Percentiles rank a stretch among this genome's conserved stretches.
These are phyloP conservation scores for Trametes meyenii DNA, from an alignment of 768 basidiomycete genomes.

Conservation along the genomic window DNA sequence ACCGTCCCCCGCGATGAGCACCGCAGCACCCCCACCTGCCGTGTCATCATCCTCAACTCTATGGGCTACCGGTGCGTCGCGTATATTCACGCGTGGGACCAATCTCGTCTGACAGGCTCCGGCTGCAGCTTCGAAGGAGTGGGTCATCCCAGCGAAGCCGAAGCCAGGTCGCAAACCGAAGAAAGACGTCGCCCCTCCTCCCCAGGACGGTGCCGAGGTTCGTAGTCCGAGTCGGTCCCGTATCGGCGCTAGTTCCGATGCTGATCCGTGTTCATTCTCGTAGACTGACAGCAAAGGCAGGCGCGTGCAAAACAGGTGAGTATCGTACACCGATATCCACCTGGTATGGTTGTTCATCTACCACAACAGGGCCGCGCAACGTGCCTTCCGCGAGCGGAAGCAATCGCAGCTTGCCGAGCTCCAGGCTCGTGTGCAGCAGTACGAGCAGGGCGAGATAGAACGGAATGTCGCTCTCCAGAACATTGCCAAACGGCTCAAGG, in stretches of 20 bases:
- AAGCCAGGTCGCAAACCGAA: slow-evolving; percentile 90
- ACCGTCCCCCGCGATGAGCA: slow-evolving; percentile 27
- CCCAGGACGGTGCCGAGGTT: slow-evolving; percentile 55
- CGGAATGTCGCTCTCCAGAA: slow-evolving; percentile 83
- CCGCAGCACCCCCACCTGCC: slow-evolving; percentile 35
- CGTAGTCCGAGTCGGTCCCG: slow-evolving; percentile 26
- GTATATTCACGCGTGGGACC: slow-evolving; percentile 8
- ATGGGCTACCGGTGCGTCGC: slow-evolving; percentile 71
- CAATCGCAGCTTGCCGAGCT: slow-evolving; percentile 87
- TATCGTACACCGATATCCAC: neutral
- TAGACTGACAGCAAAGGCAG: slow-evolving; percentile 59
- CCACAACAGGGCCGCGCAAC: slow-evolving; percentile 72
- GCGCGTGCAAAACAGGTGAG: slow-evolving; percentile 76
- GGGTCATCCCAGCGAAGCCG: slow-evolving; percentile 84
- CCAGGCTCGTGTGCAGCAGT: slow-evolving; percentile 81
- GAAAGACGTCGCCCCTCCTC: slow-evolving; percentile 51
- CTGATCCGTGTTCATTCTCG: slow-evolving; percentile 11
- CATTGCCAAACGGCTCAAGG: slow-evolving; percentile 82
- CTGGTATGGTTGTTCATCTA: slow-evolving; percentile 15
- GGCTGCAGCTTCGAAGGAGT: slow-evolving; percentile 77
- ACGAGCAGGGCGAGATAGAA: slow-evolving; percentile 91
- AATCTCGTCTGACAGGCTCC: slow-evolving; percentile 15
- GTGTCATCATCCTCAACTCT: slow-evolving; percentile 58
- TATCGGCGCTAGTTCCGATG: slow-evolving; percentile 16
- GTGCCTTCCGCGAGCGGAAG: slow-evolving; percentile 88